Percentiles rank a stretch among this genome's conserved stretches.
Conservation (phyloP, 768 basidiomycete species). For the Lactifluus pinguis region DNA sequence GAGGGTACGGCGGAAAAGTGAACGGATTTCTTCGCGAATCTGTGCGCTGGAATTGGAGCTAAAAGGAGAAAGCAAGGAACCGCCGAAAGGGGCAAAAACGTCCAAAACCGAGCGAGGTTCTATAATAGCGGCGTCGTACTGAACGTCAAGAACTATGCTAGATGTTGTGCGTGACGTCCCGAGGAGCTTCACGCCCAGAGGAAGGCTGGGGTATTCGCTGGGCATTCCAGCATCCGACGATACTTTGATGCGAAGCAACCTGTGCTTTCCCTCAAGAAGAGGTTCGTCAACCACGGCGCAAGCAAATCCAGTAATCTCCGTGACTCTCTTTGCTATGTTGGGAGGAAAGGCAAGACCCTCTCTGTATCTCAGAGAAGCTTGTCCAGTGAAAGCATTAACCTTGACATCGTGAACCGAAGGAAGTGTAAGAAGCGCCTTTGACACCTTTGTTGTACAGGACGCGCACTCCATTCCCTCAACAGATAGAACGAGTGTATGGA, state of each 20-base stretch:
- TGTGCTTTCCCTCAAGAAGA: neutral
- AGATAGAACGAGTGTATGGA: neutral
- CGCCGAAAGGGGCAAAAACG: constrained; percentile 18
- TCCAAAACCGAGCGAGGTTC: constrained; percentile 29
- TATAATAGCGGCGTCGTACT: constrained; percentile 23
- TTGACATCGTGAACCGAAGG: constrained; percentile 15
- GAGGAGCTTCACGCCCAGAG: constrained; percentile 2
- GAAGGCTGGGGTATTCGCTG: neutral
- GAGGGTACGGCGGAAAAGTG: constrained; percentile 26
- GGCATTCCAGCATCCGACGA: neutral
- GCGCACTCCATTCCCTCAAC: constrained; percentile 17
- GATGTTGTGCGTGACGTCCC: neutral
- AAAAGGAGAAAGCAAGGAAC: constrained; percentile 22
- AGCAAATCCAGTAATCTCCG: constrained; percentile 9
- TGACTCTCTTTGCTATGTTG: constrained; percentile 6
- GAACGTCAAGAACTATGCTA: constrained; percentile 2
- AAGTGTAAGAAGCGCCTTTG: constrained; percentile 9
- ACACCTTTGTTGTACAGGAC: constrained; percentile 6
- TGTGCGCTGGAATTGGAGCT: constrained; percentile 21
- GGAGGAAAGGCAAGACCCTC: constrained; percentile 6
- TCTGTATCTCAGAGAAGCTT: constrained; percentile 12
- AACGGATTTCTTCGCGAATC: constrained; percentile 27
- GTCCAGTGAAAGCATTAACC: constrained; percentile 10
- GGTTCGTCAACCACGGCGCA: constrained; percentile 1
- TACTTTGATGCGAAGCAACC: constrained; percentile 8